These are phyloP conservation scores for Eremothecium gossypii DNA, from an alignment of 1,139 yeast species.

Conservation along the genomic window DNA sequence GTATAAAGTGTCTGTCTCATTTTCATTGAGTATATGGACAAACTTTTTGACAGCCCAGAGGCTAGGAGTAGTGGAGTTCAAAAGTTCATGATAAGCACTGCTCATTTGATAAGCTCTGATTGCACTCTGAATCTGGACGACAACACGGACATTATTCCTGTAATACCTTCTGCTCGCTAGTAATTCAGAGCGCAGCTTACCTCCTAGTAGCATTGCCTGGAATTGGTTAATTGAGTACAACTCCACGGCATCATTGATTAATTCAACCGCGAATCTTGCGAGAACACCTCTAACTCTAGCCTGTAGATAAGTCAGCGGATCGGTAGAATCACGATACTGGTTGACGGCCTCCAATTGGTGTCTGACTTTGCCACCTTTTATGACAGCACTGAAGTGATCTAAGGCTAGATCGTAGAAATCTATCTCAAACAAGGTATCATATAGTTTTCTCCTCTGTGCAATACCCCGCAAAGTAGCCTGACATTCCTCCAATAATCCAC, in stretches of 20 bases:
- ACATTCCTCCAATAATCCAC: neutral
- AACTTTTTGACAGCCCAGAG: conserved; percentile 67
- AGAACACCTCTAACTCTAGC: conserved; percentile 40
- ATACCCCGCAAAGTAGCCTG: conserved; percentile 21
- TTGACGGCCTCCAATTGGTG: conserved; percentile 9
- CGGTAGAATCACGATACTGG: conserved; percentile 11
- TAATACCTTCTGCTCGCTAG: conserved; percentile 44
- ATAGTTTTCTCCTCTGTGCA: neutral
- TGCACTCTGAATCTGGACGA: conserved; percentile 65
- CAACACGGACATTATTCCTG: conserved; percentile 41
- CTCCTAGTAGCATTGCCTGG: conserved; percentile 35
- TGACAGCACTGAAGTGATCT: conserved; percentile 35
- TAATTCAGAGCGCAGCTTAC: conserved; percentile 23
- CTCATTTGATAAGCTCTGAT: conserved; percentile 63
- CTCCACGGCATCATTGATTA: conserved; percentile 43
- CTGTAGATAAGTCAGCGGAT: conserved; percentile 31
- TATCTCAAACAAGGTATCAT: neutral
- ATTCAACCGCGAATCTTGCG: conserved; percentile 41
- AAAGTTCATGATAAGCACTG: conserved; percentile 63
- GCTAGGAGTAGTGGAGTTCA: conserved; percentile 66
- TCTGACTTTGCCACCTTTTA: conserved; percentile 39
- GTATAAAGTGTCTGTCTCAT: conserved; percentile 32
- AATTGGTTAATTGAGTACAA: conserved; percentile 30
- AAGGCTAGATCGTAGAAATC: neutral
- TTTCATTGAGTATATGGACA: conserved; percentile 66